Evolutionary conservation across 768 basidiomycete genomes (phyloP).

Genomic region (Gloeopeniophorella convolvens): DNA sequence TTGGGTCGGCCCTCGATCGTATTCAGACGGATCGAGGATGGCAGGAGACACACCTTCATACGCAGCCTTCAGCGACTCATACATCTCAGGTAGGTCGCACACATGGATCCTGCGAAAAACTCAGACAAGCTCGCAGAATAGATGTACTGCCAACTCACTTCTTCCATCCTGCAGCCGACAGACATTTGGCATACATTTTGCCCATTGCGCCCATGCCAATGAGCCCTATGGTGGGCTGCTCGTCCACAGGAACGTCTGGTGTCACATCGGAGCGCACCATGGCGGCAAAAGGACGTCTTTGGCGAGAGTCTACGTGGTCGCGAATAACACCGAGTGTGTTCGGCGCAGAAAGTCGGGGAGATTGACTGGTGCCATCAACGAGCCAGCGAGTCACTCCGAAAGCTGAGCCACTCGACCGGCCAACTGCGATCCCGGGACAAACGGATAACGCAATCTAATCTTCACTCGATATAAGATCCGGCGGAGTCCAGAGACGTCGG

Average conservation of each 20-base stretch:
- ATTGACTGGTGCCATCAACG: too few species aligned
- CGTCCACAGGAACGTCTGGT: constrained; percentile 32
- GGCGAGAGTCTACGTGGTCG: not conserved
- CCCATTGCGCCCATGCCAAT: constrained; percentile 99
- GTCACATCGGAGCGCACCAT: constrained; percentile 24
- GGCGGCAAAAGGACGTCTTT: not conserved
- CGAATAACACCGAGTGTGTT: not conserved
- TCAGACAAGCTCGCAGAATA: not conserved
- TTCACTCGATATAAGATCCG: too few species aligned
- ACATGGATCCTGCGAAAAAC: constrained; percentile 65
- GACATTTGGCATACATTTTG: constrained; percentile 78
- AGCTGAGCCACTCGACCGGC: too few species aligned
- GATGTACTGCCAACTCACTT: constrained; percentile 43
- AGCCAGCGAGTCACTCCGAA: too few species aligned
- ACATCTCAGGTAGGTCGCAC: constrained; percentile 77
- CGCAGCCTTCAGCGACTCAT: constrained; percentile 50
- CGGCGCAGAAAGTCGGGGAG: too few species aligned
- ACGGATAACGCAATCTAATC: too few species aligned
- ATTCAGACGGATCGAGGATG: not conserved
- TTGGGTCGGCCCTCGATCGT: not conserved
- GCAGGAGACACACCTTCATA: constrained; percentile 46
- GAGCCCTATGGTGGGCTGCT: constrained; percentile 78
- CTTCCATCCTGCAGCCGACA: constrained; percentile 79
- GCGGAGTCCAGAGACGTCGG: too few species aligned
- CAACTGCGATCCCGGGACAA: too few species aligned